Conservation (phyloP, 2,329 filamentous ascomycete genomes). For the Achaetomium macrosporum region DNA sequence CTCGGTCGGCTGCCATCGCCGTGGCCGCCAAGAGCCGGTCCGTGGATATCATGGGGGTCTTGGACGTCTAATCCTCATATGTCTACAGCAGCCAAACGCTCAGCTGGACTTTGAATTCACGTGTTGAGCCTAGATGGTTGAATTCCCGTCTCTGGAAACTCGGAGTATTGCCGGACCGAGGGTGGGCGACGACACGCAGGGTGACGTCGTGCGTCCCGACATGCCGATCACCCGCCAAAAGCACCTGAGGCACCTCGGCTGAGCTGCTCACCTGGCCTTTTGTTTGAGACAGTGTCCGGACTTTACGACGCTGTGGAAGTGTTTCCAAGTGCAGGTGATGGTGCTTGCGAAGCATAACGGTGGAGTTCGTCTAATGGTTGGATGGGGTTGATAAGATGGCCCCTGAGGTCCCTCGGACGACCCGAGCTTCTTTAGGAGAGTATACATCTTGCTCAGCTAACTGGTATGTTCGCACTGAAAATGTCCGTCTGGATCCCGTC, state of each 20-base stretch:
- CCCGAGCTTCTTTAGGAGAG: no score
- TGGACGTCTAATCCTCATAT: neutral
- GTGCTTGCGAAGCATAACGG: no score
- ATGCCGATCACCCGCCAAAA: slow-evolving; percentile 3
- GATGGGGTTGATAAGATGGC: no score
- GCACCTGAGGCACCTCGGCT: neutral
- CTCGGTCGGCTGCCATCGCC: no score
- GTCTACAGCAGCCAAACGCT: neutral
- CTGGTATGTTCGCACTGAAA: no score
- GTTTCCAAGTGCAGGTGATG: no score
- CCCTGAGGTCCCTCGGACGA: no score
- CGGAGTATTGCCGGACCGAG: neutral
- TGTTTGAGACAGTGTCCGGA: neutral
- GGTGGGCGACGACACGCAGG: neutral
- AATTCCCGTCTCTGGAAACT: neutral
- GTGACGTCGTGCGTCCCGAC: slow-evolving; percentile 5
- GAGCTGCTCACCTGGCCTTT: neutral
- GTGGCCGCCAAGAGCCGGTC: no score
- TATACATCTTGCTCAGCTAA: no score
- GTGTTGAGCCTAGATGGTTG: neutral
- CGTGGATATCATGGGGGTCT: neutral
- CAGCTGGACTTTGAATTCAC: neutral
- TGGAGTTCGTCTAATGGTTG: no score
- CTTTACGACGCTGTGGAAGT: neutral
- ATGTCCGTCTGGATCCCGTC: no score